Evolutionary conservation across 2,329 filamentous ascomycete species (phyloP).

Genomic region (Colletotrichum neosansevieriae): DNA sequence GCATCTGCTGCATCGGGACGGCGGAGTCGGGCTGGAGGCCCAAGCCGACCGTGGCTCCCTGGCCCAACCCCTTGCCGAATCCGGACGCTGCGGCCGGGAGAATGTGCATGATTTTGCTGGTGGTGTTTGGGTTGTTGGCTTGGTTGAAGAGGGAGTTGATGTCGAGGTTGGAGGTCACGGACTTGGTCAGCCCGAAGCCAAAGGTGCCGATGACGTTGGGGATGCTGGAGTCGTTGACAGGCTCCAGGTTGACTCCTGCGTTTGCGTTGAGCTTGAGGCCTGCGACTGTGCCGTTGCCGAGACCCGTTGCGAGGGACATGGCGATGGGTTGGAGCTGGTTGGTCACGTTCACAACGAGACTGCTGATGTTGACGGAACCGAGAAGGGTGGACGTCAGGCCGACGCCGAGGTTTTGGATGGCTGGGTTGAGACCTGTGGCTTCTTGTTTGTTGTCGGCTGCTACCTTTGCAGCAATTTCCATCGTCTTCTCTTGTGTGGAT

Average conservation of each 20-base stretch:
- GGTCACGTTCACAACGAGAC: constrained; percentile 31
- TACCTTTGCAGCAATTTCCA: constrained; percentile 40
- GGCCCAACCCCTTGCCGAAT: constrained; percentile 46
- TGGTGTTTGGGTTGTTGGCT: constrained; percentile 35
- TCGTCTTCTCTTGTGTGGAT: constrained; percentile 35
- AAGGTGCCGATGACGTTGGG: constrained; percentile 44
- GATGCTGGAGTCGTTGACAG: constrained; percentile 42
- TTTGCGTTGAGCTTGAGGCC: constrained; percentile 43
- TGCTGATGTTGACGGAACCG: constrained; percentile 43
- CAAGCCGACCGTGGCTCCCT: constrained; percentile 45
- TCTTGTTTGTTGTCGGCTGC: constrained; percentile 47
- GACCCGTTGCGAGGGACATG: constrained; percentile 42
- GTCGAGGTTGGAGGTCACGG: constrained; percentile 45
- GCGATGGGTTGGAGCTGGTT: constrained; percentile 42
- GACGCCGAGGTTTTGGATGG: constrained; percentile 47
- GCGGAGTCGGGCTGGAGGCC: constrained; percentile 45
- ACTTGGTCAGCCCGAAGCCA: constrained; percentile 46
- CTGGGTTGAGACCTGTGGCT: constrained; percentile 46
- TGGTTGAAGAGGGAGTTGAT: constrained; percentile 38
- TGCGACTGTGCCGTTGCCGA: constrained; percentile 44
- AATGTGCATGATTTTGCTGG: constrained; percentile 39
- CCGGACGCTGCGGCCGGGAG: constrained; percentile 45
- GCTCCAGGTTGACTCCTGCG: constrained; percentile 32
- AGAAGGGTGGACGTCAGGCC: constrained; percentile 47
- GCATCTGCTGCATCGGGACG: constrained; percentile 41